Evolutionary conservation across 257 asterid species (phyloP).

Genomic region (Solanum appendiculatum): DNA sequence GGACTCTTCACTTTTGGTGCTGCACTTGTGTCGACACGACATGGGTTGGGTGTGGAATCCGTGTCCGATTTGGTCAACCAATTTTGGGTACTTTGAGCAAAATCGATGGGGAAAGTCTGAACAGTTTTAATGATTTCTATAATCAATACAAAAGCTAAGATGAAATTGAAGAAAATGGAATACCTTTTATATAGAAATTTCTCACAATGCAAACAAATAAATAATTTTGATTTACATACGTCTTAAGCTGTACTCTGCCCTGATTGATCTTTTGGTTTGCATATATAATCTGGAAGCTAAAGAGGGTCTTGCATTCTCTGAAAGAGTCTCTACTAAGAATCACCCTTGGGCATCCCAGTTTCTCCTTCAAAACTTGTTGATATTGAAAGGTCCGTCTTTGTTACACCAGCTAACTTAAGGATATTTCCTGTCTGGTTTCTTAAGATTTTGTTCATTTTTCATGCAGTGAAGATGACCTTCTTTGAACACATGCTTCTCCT

Average conservation of each 20-base stretch:
- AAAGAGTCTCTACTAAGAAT: constrained; percentile 62
- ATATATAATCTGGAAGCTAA: constrained; percentile 33
- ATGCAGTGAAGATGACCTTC: constrained; percentile 66
- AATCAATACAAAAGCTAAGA: too few relatives aligned
- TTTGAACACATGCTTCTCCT: constrained; percentile 43
- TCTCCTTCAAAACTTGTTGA: constrained; percentile 67
- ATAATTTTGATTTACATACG: background rate
- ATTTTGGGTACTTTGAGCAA: too few relatives aligned
- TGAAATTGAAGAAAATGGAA: too few relatives aligned
- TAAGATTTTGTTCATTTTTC: constrained; percentile 12
- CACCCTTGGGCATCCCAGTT: constrained; percentile 60
- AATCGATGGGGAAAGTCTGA: too few relatives aligned
- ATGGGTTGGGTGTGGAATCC: too few relatives aligned
- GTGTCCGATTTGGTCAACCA: too few relatives aligned
- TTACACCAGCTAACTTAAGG: too few relatives aligned
- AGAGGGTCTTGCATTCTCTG: constrained; percentile 64
- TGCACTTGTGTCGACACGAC: too few relatives aligned
- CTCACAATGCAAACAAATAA: background rate
- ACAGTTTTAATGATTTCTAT: too few relatives aligned
- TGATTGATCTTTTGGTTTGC: too few relatives aligned
- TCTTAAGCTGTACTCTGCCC: constrained; percentile 7
- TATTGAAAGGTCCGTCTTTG: constrained; percentile 52
- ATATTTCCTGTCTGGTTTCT: background rate
- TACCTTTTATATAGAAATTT: too few relatives aligned
- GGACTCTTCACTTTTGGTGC: too few relatives aligned